Evolutionary conservation across 2,329 filamentous ascomycete genomes (phyloP).

Genomic region (Penicillium psychrosexuale): DNA sequence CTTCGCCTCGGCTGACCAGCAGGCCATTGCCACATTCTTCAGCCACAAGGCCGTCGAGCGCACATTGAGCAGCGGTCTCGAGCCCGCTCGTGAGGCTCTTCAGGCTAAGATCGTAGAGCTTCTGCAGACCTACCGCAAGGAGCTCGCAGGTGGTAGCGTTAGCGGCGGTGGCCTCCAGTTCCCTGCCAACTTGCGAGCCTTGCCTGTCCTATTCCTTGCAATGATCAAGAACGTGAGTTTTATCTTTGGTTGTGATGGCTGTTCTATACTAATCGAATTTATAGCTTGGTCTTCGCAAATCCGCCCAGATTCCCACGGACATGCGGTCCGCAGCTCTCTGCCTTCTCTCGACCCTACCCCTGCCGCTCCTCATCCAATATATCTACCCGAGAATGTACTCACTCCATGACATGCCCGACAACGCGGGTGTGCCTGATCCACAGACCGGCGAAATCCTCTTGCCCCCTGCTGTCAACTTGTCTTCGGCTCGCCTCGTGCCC

Average conservation of each 20-base stretch:
- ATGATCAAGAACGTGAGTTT: slow-evolving; percentile 84
- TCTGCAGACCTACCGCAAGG: slow-evolving; percentile 92
- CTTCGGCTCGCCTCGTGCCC: slow-evolving; percentile 79
- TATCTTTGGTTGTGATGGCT: neutral
- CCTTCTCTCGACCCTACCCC: slow-evolving; percentile 85
- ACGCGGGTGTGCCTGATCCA: slow-evolving; percentile 78
- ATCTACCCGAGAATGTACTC: slow-evolving; percentile 85
- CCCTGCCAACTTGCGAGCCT: slow-evolving; percentile 82
- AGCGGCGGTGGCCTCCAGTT: slow-evolving; percentile 88
- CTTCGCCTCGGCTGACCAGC: slow-evolving; percentile 92
- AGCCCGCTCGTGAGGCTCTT: slow-evolving; percentile 84
- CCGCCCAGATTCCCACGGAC: slow-evolving; percentile 89
- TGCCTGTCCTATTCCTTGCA: slow-evolving; percentile 87
- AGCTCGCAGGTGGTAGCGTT: slow-evolving; percentile 92
- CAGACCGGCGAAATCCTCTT: slow-evolving; percentile 86
- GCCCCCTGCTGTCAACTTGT: slow-evolving; percentile 79
- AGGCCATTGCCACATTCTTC: slow-evolving; percentile 89
- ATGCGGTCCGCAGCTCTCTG: slow-evolving; percentile 90
- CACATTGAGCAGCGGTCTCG: slow-evolving; percentile 77
- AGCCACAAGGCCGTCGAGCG: slow-evolving; percentile 97
- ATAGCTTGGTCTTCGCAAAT: slow-evolving; percentile 77
- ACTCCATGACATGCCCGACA: slow-evolving; percentile 93
- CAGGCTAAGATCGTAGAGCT: slow-evolving; percentile 91
- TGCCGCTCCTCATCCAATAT: slow-evolving; percentile 88
- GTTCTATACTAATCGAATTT: slow-evolving; percentile 23